Evolutionary conservation across 2,329 filamentous ascomycete genomes (phyloP).

Genomic region (Metarhizium brunneum): DNA sequence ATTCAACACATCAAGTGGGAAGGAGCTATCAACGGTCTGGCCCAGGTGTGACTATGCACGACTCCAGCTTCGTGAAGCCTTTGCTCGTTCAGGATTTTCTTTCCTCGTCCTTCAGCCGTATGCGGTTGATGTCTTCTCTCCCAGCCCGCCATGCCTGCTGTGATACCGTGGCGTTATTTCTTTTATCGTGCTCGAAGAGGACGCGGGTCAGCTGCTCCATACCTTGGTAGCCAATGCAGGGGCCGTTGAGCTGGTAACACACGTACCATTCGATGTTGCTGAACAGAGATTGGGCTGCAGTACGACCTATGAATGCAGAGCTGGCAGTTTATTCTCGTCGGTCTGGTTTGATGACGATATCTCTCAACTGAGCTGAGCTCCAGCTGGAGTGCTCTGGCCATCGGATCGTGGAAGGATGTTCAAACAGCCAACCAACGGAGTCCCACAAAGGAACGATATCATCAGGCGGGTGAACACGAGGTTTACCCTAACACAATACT

Average conservation of each 20-base stretch:
- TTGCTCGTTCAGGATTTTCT: not conserved
- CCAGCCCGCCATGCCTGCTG: not conserved
- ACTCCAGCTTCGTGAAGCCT: not conserved
- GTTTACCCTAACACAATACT: too few relatives aligned
- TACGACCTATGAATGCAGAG: not conserved
- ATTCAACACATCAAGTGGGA: constrained; percentile 3
- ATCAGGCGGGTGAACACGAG: too few relatives aligned
- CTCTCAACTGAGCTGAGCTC: too few relatives aligned
- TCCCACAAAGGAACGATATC: too few relatives aligned
- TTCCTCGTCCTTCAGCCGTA: not conserved
- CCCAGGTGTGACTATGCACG: not conserved
- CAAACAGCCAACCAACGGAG: not conserved
- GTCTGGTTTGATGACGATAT: not conserved
- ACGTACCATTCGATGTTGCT: not conserved
- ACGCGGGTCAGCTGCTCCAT: not conserved
- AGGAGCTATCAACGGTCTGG: not conserved
- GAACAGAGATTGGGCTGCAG: not conserved
- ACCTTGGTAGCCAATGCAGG: not conserved
- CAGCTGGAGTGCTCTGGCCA: too few relatives aligned
- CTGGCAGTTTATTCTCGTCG: not conserved
- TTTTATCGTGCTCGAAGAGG: not conserved
- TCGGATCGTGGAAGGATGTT: too few relatives aligned
- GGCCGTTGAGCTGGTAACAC: not conserved
- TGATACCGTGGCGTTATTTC: not conserved
- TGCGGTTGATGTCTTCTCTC: not conserved